phyloP scores from a whole-genome alignment of 495 filamentous ascomycete genomes.

The Acidomyces sp. region DNA sequence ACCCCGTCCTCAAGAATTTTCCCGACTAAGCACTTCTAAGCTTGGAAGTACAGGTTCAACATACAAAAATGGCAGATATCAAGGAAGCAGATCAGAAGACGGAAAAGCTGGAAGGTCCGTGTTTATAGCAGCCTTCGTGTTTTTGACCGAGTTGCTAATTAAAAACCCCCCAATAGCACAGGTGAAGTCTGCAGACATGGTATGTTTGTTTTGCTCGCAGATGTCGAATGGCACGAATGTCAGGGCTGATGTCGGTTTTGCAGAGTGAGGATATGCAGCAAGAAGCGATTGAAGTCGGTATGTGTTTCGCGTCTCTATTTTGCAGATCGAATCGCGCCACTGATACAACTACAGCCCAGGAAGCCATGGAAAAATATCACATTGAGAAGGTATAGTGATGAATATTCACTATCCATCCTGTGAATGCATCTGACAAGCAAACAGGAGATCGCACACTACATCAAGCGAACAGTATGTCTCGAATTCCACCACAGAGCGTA shows the following conservation, averaged over 20 bases:
- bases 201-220: constrained; percentile 30
- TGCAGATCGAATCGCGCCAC: constrained; percentile 13
- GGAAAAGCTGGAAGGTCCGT: constrained; percentile 60
- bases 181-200: constrained; percentile 97
- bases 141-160: too few relatives aligned
- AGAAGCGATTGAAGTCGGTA: constrained; percentile 88
- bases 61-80: constrained; percentile 28
- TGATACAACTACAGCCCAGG: constrained; percentile 48
- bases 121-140: constrained; percentile 14
- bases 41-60: too few relatives aligned
- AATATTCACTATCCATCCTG: too few relatives aligned
- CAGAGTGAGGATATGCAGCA: constrained; percentile 95
- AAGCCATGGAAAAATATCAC: constrained; percentile 83
- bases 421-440: constrained; percentile 7
- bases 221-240: neutral
- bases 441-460: constrained; percentile 90
- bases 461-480: constrained; percentile 75
- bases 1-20: too few relatives aligned
- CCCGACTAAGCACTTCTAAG: too few relatives aligned
- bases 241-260: neutral
- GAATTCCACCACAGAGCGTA: neutral
- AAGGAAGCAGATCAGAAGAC: constrained; percentile 42
- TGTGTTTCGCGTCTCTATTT: constrained; percentile 22
- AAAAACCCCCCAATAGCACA: constrained; percentile 53
- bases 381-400: constrained; percentile 65